These are phyloP conservation scores for Plasmodium blacklocki DNA, from an alignment of 169 alveolate species.

Conservation along the genomic window DNA sequence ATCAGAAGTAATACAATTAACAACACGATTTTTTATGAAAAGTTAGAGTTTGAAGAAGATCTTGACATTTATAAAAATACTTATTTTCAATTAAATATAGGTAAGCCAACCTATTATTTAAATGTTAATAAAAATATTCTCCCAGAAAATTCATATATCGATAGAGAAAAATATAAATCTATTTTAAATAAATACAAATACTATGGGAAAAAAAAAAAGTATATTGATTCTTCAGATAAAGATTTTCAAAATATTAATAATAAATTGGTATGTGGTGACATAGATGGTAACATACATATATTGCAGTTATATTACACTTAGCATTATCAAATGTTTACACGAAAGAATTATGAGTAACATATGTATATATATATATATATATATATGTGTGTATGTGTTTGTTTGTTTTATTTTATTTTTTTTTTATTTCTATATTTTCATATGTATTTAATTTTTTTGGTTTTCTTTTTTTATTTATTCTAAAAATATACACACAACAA, in stretches of 20 bases:
- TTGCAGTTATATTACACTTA: slow-evolving; percentile 48
- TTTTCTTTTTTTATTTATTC: too few relatives aligned
- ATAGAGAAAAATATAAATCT: slow-evolving; percentile 47
- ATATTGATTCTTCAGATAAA: slow-evolving; percentile 12
- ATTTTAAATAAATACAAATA: slow-evolving; percentile 39
- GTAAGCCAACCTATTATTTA: slow-evolving; percentile 72
- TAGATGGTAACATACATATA: slow-evolving; percentile 65
- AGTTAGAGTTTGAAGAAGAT: slow-evolving; percentile 34
- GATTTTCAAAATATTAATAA: slow-evolving; percentile 51
- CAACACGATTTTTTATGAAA: slow-evolving; percentile 18
- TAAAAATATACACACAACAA: too few relatives aligned
- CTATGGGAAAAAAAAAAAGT: slow-evolving; percentile 28
- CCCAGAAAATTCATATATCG: slow-evolving; percentile 34
- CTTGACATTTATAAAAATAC: slow-evolving; percentile 68
- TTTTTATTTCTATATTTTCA: too few relatives aligned
- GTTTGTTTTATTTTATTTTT: too few relatives aligned
- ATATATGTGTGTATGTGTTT: too few relatives aligned
- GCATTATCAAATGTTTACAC: background rate
- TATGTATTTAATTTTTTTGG: too few relatives aligned
- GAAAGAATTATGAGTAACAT: too few relatives aligned
- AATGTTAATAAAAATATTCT: slow-evolving; percentile 43
- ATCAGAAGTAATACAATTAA: slow-evolving; percentile 66
- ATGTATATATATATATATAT: too few relatives aligned
- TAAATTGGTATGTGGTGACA: slow-evolving; percentile 68
- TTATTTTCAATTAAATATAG: slow-evolving; percentile 39